These are phyloP conservation scores for Phytopythium kandeliae DNA, from an alignment of 352 stramenopile genomes.

Conservation along the genomic window DNA sequence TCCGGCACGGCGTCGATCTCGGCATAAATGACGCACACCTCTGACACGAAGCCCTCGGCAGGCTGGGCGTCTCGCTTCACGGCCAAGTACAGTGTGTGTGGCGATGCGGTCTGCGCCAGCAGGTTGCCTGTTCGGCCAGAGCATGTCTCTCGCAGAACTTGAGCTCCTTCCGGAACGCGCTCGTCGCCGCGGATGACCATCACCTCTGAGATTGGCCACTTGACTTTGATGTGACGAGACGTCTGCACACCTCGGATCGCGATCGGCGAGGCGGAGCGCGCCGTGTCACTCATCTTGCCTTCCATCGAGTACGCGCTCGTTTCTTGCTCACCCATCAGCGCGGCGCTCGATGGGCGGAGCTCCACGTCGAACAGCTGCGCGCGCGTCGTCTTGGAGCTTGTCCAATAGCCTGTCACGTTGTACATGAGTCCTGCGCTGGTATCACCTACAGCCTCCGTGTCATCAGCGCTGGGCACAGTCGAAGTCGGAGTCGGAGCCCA, in stretches of 20 bases:
- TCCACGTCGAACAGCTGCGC: slow-evolving; percentile 77
- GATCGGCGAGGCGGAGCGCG: slow-evolving; percentile 34
- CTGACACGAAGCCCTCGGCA: slow-evolving; percentile 44
- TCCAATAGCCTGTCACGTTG: slow-evolving; percentile 71
- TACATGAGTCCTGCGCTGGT: slow-evolving; percentile 20
- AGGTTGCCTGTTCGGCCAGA: slow-evolving; percentile 70
- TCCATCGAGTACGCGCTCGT: slow-evolving; percentile 36
- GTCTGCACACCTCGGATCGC: slow-evolving; percentile 56
- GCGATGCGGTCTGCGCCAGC: slow-evolving; percentile 64
- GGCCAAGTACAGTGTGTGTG: slow-evolving; percentile 66
- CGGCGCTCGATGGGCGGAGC: slow-evolving; percentile 29
- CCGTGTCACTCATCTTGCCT: slow-evolving; percentile 69
- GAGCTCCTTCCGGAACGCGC: slow-evolving; percentile 55
- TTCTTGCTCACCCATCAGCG: slow-evolving; percentile 15
- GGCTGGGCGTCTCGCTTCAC: slow-evolving; percentile 60
- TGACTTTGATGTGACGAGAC: slow-evolving; percentile 48
- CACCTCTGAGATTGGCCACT: slow-evolving; percentile 75
- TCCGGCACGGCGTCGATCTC: slow-evolving; percentile 83
- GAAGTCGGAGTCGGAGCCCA: slow-evolving; percentile 40
- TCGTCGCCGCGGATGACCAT: slow-evolving; percentile 72
- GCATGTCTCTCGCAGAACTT: slow-evolving; percentile 64
- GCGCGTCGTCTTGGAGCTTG: slow-evolving; percentile 53
- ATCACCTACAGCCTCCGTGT: slow-evolving; percentile 5
- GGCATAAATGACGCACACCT: slow-evolving; percentile 81
- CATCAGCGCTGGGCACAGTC: not conserved